These are phyloP conservation scores for Scedosporium apiospermum DNA, from an alignment of 2,329 filamentous ascomycete species.

Conservation along the genomic window DNA sequence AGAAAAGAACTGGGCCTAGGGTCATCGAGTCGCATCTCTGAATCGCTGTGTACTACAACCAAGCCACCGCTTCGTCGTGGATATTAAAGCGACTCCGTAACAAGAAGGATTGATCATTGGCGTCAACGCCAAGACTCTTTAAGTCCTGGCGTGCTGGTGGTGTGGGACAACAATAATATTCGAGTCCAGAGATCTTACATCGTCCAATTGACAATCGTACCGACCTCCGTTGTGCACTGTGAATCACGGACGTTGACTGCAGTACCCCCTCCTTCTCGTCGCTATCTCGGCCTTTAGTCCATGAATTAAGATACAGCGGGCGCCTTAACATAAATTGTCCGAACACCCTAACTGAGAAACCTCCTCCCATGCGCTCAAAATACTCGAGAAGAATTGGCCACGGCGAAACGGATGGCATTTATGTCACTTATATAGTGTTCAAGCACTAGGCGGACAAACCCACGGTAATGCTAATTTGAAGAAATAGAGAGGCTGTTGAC, in stretches of 20 bases:
- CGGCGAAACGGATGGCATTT: not conserved
- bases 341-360: constrained; percentile 4
- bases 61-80: too few relatives aligned
- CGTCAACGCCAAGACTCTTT: too few relatives aligned
- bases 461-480: not conserved
- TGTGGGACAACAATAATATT: too few relatives aligned
- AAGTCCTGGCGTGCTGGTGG: too few relatives aligned
- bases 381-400: not conserved
- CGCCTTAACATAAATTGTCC: constrained; percentile 10
- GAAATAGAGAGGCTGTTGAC: not conserved
- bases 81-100: too few relatives aligned
- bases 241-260: not conserved
- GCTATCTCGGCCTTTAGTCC: constrained; percentile 14
- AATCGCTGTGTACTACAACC: too few relatives aligned
- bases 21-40: too few relatives aligned
- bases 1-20: too few relatives aligned
- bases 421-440: not conserved
- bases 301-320: constrained; percentile 10
- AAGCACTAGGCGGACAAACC: not conserved
- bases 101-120: too few relatives aligned
- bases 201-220: not conserved
- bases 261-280: constrained; percentile 11
- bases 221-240: not conserved
- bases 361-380: constrained; percentile 3
- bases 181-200: too few relatives aligned